Evolutionary conservation across 192 early-diverging fungal genomes (phyloP), one percentile per base, ranked within the genome.

Genomic region (Entomortierella beljakovae): DNA sequence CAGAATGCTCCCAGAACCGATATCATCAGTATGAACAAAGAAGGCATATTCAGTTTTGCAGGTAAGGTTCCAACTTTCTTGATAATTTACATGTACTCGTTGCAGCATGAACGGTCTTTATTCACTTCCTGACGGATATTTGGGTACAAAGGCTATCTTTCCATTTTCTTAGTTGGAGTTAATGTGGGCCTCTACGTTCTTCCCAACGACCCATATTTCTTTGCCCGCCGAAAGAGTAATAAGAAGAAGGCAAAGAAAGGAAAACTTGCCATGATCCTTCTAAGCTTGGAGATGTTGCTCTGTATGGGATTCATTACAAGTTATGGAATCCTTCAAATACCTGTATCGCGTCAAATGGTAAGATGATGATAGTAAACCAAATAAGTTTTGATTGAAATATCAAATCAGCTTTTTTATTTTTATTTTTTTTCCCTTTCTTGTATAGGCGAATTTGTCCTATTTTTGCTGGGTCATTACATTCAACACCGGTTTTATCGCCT

Each of bases 41-140:
- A 99, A 74, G 97, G 97, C 15, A 86, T 98, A 33, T 91, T 87
- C 52, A 95, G 92, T 35, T 92, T 97, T 55, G 57, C 88, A 56
- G 93, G 91, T 87, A 85, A 62, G 59, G n/a, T n/a, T n/a, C n/a
- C n/a, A n/a, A n/a, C n/a, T n/a, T n/a, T n/a, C n/a, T n/a, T n/a
- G n/a, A n/a, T n/a, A n/a, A n/a, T n/a, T n/a, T n/a, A n/a, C n/a
- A n/a, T n/a, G n/a, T n/a, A n/a, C n/a, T n/a, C n/a, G n/a, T n/a
- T n/a, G n/a, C n/a, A n/a, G n/a, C n/a, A n/a, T n/a, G n/a, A n/a
- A n/a, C n/a, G n/a, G n/a, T n/a, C n/a, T n/a, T n/a, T n/a, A n/a
- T n/a, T n/a, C n/a, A n/a, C n/a, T n/a, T n/a, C n/a, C n/a, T n/a
- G n/a, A n/a, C n/a, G n/a, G n/a, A n/a, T n/a, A n/a, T 29, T 53